phyloP scores from a whole-genome alignment of 176 grass and related monocot genomes.

The Ampelocalamus luodianensis region DNA sequence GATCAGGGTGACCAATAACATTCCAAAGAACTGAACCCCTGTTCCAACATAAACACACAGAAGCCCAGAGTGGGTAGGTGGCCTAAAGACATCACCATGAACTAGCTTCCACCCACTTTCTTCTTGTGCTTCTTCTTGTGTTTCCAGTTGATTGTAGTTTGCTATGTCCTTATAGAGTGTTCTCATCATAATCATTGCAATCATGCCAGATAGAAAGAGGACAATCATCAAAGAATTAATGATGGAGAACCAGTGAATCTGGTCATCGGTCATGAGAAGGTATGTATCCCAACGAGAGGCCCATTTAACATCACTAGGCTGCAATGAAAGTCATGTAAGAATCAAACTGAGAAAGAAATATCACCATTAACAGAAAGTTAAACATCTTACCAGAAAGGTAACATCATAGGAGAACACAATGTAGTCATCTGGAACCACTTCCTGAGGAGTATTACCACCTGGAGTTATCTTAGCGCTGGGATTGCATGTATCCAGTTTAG shows the following conservation, averaged over 20 bases:
- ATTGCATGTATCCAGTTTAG: neutral
- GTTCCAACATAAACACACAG: neutral
- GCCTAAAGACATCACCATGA: neutral
- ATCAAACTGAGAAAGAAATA: neutral
- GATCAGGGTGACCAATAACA: neutral
- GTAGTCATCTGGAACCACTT: neutral
- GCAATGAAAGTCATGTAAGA: neutral
- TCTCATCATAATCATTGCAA: conserved; percentile 1
- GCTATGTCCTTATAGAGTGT: neutral
- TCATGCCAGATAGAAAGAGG: neutral
- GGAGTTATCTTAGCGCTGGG: neutral
- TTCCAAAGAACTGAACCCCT: neutral
- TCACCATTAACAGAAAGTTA: neutral
- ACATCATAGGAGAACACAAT: neutral
- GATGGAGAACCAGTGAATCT: neutral
- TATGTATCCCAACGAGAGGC: neutral
- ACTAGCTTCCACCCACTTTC: conserved; percentile 7
- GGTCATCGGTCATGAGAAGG: neutral
- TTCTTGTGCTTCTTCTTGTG: neutral
- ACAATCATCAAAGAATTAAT: neutral
- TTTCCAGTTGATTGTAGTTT: conserved; percentile 1
- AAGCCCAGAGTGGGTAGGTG: neutral
- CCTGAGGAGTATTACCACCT: neutral
- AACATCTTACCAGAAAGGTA: neutral
- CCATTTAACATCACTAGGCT: neutral